Evolutionary conservation across 805 yeast species (phyloP).

Genomic region (Metschnikowia gelsemii): DNA sequence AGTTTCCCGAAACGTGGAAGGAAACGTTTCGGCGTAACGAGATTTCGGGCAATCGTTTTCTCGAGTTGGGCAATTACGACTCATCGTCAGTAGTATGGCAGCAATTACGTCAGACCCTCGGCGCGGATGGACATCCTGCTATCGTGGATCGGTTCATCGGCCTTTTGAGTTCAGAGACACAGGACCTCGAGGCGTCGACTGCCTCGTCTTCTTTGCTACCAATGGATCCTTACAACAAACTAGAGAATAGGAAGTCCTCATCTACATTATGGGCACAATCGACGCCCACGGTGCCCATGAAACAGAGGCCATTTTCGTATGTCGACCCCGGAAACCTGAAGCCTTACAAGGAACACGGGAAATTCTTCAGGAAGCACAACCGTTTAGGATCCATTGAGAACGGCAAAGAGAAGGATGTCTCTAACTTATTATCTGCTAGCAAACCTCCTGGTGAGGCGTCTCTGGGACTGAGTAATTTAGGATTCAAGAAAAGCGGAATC

Average conservation of each 20-base stretch:
- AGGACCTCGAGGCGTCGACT: constrained; percentile 18
- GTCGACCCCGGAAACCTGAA: constrained; percentile 32
- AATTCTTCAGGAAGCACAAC: constrained; percentile 62
- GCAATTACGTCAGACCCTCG: constrained; percentile 36
- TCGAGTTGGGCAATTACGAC: constrained; percentile 67
- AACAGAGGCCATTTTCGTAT: constrained; percentile 41
- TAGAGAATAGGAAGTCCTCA: constrained; percentile 34
- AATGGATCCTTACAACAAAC: constrained; percentile 16
- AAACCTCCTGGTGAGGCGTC: constrained; percentile 8
- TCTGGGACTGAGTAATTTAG: constrained; percentile 12
- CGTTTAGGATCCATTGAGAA: constrained; percentile 43
- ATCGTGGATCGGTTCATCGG: constrained; percentile 57
- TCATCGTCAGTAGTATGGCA: constrained; percentile 46
- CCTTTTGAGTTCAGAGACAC: constrained; percentile 33
- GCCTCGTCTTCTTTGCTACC: constrained; percentile 2
- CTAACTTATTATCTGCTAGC: too few species aligned
- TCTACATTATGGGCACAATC: constrained; percentile 29
- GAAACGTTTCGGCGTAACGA: constrained; percentile 56
- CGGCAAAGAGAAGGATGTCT: too few species aligned
- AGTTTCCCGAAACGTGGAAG: constrained; percentile 75
- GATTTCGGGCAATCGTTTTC: constrained; percentile 60
- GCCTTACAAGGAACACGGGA: constrained; percentile 28
- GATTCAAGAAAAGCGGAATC: constrained; percentile 32
- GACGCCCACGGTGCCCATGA: constrained; percentile 23
- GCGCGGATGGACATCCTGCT: constrained; percentile 47